phyloP scores from a whole-genome alignment of 2,329 filamentous ascomycete genomes.

The Pestalotiopsis sp. region DNA sequence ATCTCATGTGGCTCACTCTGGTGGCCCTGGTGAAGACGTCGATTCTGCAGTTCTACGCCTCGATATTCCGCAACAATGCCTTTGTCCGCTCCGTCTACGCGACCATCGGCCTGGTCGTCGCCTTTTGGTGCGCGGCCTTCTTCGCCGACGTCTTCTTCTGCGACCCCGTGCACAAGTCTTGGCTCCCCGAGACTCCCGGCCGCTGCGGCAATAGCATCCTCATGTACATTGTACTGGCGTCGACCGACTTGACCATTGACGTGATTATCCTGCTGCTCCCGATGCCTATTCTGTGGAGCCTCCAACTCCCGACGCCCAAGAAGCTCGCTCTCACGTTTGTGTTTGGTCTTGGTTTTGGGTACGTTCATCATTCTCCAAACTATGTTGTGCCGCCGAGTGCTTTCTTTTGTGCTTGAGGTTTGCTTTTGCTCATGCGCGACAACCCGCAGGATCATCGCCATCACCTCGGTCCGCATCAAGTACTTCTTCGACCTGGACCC shows the following conservation, averaged over 20 bases:
- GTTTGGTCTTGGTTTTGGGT: constrained; percentile 24
- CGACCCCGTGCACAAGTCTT: constrained; percentile 13
- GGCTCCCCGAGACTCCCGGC: constrained; percentile 12
- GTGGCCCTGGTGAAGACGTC: constrained; percentile 19
- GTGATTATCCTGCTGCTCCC: constrained; percentile 17
- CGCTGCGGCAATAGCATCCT: constrained; percentile 12
- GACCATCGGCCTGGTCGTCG: constrained; percentile 6
- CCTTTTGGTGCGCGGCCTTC: constrained; percentile 15
- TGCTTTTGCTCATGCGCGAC: not conserved
- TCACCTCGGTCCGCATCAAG: constrained; percentile 18
- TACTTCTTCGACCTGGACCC: constrained; percentile 19
- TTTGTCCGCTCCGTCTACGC: constrained; percentile 12
- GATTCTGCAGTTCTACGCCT: constrained; percentile 19
- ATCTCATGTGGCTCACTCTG: constrained; percentile 14
- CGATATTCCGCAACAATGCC: constrained; percentile 11
- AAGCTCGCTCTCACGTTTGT: constrained; percentile 18
- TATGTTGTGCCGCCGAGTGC: too few relatives aligned
- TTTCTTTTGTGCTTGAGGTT: not conserved
- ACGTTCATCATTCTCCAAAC: not conserved
- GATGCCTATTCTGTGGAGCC: constrained; percentile 18
- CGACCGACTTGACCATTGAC: constrained; percentile 12
- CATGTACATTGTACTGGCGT: constrained; percentile 9
- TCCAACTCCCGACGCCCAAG: constrained; percentile 15
- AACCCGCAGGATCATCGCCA: constrained; percentile 12
- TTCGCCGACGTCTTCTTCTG: constrained; percentile 15